A percentile compares a stretch with the other conserved stretches of the same genome.
These are phyloP conservation scores for Aspergillus sclerotialis DNA, from an alignment of 2,329 filamentous ascomycete species.

Conservation along the genomic window DNA sequence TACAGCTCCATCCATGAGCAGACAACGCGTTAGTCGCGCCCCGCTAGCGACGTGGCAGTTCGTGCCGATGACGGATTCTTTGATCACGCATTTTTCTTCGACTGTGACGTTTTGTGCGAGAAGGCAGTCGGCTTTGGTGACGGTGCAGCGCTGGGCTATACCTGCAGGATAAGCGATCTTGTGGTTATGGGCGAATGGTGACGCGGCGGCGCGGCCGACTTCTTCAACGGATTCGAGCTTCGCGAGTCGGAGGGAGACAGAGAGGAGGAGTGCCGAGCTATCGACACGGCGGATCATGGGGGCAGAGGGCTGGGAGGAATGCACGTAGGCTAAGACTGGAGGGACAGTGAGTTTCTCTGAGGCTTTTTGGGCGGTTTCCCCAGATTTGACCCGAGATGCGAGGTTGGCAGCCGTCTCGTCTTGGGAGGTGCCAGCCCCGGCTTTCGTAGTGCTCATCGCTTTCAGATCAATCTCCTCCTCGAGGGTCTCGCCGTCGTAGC, in stretches of 20 bases:
- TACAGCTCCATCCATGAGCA: constrained; percentile 87
- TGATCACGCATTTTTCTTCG: constrained; percentile 84
- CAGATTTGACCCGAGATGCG: constrained; percentile 22
- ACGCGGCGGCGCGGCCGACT: constrained; percentile 49
- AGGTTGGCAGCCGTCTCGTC: constrained; percentile 11
- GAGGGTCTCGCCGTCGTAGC: constrained; percentile 32
- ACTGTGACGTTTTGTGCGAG: constrained; percentile 85
- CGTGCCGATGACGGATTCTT: constrained; percentile 80
- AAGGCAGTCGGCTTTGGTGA: constrained; percentile 73
- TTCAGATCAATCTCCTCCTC: constrained; percentile 51
- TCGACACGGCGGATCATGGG: constrained; percentile 83
- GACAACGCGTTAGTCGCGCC: constrained; percentile 77
- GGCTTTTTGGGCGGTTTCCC: constrained; percentile 2
- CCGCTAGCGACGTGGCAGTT: constrained; percentile 81
- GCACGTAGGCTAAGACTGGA: constrained; percentile 74
- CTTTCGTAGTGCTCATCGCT: constrained; percentile 47
- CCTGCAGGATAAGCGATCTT: constrained; percentile 81
- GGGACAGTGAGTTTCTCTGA: constrained; percentile 49
- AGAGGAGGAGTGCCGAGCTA: constrained; percentile 72
- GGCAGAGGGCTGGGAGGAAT: constrained; percentile 45
- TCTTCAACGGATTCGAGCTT: constrained; percentile 67
- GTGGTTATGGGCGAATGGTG: constrained; percentile 67
- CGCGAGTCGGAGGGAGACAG: constrained; percentile 76
- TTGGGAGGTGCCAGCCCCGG: constrained; percentile 14
- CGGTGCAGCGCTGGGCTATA: constrained; percentile 71